Evolutionary conservation across 169 alveolate species (phyloP), one percentile per base, ranked within the genome.

Genomic region (Eimeria necatrix): DNA sequence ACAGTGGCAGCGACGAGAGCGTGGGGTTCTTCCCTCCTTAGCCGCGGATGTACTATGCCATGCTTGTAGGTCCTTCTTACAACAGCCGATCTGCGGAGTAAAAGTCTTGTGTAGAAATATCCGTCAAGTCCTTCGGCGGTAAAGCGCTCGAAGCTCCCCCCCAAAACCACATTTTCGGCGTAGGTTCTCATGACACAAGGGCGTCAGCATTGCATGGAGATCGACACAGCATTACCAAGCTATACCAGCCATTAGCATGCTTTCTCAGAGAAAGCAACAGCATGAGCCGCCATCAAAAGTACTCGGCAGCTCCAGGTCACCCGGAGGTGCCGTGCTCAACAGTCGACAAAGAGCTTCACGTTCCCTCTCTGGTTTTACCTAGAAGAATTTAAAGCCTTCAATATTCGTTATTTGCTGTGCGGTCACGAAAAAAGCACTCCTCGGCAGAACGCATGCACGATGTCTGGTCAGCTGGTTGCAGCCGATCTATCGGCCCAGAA

Each of bases 81-180:
- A 83, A 48, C 41, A 83, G 53, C 56, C 56, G 91, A 53, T 56
- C 91, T 46, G 78, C 73, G 91, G 91, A 83, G 78, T 83, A 83
- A 26, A 83, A 83, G 18, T 83, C 91, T 78, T 83, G 91, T 24
- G 56, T 61, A 56, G 91, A 59, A 48, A 83, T 46, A 52, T 83
- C 91, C 24, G 76, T 53, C 56, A 32, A 73, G 4, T 83, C 91
- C 78, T 59, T 83, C 91, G 51, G 91, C 60, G 20, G 46, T 53
- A 74, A 83, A 53, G 76, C 16, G 91, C 91, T 83, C 59, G 91
- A 83, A 83, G 91, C 49, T 53, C 91, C 91, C 59, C 76, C 76
- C 91, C 91, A 83, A 52, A 83, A 32, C 91, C 91, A 83, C 91
- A 83, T 83, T 48, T 46, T 83, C 26, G 70, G 18, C 49, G 88